Percentiles rank a stretch among this genome's conserved stretches.
phyloP scores from a whole-genome alignment of 192 early-diverging fungal species.

The Globomyces pollinis-pini region DNA sequence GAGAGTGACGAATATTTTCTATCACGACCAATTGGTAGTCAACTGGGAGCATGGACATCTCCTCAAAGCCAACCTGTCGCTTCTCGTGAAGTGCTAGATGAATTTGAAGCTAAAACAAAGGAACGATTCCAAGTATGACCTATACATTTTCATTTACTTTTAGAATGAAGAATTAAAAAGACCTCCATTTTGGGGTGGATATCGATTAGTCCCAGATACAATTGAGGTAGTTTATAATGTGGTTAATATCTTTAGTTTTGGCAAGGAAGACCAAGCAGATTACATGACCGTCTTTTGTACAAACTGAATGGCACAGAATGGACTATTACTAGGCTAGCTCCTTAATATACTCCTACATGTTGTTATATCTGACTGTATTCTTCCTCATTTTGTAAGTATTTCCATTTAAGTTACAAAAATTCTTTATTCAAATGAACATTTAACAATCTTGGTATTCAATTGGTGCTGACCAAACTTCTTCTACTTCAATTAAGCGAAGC shows the following conservation, averaged over 20 bases:
- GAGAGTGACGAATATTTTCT: conserved; percentile 44
- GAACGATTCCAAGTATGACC: no score
- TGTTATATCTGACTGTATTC: no score
- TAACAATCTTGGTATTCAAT: conserved; percentile 2
- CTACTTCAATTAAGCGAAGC: neutral
- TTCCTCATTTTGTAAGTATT: no score
- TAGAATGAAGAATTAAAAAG: conserved; percentile 24
- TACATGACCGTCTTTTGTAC: conserved; percentile 33
- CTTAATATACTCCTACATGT: no score
- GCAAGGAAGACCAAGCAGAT: conserved; percentile 35
- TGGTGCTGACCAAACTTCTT: conserved; percentile 1
- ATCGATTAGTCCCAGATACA: conserved; percentile 28
- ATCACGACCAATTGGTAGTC: conserved; percentile 5
- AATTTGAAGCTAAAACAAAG: conserved; percentile 18
- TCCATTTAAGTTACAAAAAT: neutral
- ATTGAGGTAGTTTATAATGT: no score
- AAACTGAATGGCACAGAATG: neutral
- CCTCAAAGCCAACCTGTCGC: conserved; percentile 16
- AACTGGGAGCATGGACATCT: conserved; percentile 42
- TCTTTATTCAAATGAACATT: conserved; percentile 7
- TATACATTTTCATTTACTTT: conserved; percentile 14
- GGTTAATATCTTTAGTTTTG: no score
- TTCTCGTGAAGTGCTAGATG: conserved; percentile 15
- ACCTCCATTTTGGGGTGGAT: conserved; percentile 48
- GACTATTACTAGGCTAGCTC: conserved; percentile 14